Evolutionary conservation across 225 moss, liverwort and hornwort genomes (phyloP).

Genomic region (Pleurozium schreberi): DNA sequence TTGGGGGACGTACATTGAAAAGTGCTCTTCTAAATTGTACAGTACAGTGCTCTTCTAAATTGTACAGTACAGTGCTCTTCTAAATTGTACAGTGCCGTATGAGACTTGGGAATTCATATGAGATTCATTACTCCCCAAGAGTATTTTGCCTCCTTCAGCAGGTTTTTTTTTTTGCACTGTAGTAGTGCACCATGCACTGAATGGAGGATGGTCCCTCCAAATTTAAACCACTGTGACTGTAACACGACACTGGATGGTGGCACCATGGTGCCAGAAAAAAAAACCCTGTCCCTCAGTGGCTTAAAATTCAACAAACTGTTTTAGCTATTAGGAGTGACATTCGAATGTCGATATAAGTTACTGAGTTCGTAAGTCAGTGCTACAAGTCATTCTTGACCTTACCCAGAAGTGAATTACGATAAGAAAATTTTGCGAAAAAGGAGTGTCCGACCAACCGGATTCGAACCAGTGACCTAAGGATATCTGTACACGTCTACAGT

Average conservation of each 20-base stretch:
- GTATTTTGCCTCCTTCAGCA: background rate
- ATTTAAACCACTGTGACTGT: too few relatives aligned
- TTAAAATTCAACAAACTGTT: background rate
- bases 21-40: too few relatives aligned
- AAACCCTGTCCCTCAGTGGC: too few relatives aligned
- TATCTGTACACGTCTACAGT: constrained; percentile 44
- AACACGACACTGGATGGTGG: too few relatives aligned
- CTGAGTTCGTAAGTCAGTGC: background rate
- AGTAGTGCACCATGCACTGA: too few relatives aligned
- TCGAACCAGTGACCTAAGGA: constrained; percentile 87
- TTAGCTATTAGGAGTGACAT: background rate
- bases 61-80: too few relatives aligned
- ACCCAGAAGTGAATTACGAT: background rate
- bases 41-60: too few relatives aligned
- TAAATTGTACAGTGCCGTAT: background rate
- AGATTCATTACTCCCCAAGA: background rate
- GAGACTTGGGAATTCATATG: background rate
- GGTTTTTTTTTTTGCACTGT: too few relatives aligned
- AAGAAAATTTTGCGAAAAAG: background rate
- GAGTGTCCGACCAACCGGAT: constrained; percentile 46
- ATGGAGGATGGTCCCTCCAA: too few relatives aligned
- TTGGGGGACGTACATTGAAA: background rate
- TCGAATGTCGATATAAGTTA: too few relatives aligned
- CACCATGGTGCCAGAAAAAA: too few relatives aligned
- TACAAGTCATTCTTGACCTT: background rate